Conservation (phyloP, 2,329 filamentous ascomycete species). For the Ophiostoma triangulosporum region DNA sequence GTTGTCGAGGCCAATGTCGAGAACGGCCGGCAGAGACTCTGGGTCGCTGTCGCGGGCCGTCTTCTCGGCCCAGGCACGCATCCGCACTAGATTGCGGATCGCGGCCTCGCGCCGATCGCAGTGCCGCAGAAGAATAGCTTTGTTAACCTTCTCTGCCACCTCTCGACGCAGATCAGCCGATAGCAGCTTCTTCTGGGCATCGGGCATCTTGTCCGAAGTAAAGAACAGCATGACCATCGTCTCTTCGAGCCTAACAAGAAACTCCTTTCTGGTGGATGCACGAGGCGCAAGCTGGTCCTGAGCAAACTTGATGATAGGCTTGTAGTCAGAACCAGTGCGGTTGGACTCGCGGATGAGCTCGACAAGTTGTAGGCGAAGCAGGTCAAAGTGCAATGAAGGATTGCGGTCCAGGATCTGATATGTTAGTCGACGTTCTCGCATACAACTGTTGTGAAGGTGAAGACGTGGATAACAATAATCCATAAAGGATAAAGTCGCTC, state of each 20-base stretch:
- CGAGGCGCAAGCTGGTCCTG: slow-evolving; percentile 76
- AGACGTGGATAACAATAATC: not conserved
- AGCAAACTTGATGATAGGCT: slow-evolving; percentile 71
- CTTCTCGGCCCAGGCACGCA: slow-evolving; percentile 75
- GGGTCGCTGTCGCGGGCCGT: slow-evolving; percentile 32
- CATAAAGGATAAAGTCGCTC: slow-evolving; percentile 32
- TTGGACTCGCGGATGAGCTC: slow-evolving; percentile 78
- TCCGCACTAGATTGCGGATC: slow-evolving; percentile 65
- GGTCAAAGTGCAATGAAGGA: slow-evolving; percentile 71
- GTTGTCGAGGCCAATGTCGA: slow-evolving; percentile 26
- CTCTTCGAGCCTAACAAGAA: slow-evolving; percentile 74
- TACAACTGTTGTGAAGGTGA: not conserved
- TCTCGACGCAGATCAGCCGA: slow-evolving; percentile 66
- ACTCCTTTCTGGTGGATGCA: slow-evolving; percentile 67
- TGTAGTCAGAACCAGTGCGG: slow-evolving; percentile 57
- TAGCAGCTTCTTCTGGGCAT: slow-evolving; percentile 61
- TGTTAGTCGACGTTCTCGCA: slow-evolving; percentile 18
- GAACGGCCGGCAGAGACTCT: slow-evolving; percentile 26
- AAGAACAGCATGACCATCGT: slow-evolving; percentile 92
- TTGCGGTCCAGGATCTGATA: slow-evolving; percentile 73
- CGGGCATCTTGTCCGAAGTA: slow-evolving; percentile 62
- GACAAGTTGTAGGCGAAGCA: slow-evolving; percentile 81
- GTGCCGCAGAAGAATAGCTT: slow-evolving; percentile 66
- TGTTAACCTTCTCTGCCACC: slow-evolving; percentile 82
- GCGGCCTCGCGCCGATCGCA: slow-evolving; percentile 64